These are phyloP conservation scores for Alternaria atra DNA, from an alignment of 2,329 filamentous ascomycete genomes.

Conservation along the genomic window DNA sequence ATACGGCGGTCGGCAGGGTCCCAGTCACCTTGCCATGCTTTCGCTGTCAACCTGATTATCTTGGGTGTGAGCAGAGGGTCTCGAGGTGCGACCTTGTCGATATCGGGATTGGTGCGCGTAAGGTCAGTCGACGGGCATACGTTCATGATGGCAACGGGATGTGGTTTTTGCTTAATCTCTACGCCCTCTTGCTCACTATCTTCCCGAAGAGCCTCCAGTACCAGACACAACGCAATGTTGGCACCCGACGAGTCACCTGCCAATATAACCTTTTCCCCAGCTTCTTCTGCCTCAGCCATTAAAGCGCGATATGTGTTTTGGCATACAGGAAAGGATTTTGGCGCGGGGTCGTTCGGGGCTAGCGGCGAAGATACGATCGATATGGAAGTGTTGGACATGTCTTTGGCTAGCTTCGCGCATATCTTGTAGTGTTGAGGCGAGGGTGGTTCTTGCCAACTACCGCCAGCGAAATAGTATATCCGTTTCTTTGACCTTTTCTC, in stretches of 20 bases:
- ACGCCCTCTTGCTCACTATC: conserved; percentile 24
- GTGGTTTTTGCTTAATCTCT: conserved; percentile 17
- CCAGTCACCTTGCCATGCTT: conserved; percentile 54
- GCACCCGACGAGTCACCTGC: conserved; percentile 66
- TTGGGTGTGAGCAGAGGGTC: conserved; percentile 59
- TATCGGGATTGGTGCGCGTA: conserved; percentile 56
- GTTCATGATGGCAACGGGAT: conserved; percentile 53
- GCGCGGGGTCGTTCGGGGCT: conserved; percentile 63
- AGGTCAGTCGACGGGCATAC: conserved; percentile 63
- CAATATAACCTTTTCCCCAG: conserved; percentile 57
- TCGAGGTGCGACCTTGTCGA: conserved; percentile 50
- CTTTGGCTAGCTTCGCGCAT: conserved; percentile 55
- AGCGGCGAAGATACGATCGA: conserved; percentile 64
- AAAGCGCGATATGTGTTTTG: conserved; percentile 56
- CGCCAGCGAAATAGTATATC: conserved; percentile 66
- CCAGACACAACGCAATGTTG: conserved; percentile 60
- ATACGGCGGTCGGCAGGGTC: conserved; percentile 57
- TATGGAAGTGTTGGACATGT: conserved; percentile 54
- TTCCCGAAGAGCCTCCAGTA: conserved; percentile 51
- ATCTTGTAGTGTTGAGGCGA: conserved; percentile 63
- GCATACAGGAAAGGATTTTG: conserved; percentile 59
- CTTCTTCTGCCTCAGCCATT: conserved; percentile 50
- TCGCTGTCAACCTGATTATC: conserved; percentile 55
- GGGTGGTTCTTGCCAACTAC: conserved; percentile 64
- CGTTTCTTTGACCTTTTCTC: conserved; percentile 36